Evolutionary conservation across 371 early-diverging fungal genomes (phyloP).

Genomic region (Basidiobolus meristosporus): DNA sequence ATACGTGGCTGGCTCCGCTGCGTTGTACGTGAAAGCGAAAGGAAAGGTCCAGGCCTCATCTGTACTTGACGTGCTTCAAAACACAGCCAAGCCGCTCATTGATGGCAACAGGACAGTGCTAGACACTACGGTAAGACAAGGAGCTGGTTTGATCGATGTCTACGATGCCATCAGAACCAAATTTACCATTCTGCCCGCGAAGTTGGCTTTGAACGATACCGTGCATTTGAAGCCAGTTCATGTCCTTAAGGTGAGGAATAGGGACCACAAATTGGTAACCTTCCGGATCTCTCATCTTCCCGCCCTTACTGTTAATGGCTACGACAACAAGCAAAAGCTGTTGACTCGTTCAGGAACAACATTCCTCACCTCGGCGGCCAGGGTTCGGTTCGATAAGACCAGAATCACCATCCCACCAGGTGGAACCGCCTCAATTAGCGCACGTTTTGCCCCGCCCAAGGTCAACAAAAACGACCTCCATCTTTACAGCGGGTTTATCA

Average conservation of each 20-base stretch:
- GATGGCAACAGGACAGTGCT: conserved; percentile 9
- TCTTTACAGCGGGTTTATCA: too few species aligned
- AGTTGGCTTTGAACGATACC: conserved; percentile 38
- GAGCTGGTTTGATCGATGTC: conserved; percentile 51
- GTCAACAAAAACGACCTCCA: too few species aligned
- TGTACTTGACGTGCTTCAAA: conserved; percentile 18
- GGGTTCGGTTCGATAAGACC: too few species aligned
- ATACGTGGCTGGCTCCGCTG: conserved; percentile 43
- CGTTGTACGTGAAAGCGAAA: conserved; percentile 24
- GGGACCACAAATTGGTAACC: conserved; percentile 26
- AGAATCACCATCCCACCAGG: too few species aligned
- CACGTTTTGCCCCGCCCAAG: too few species aligned
- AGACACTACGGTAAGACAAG: conserved; percentile 30
- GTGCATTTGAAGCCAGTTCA: too few species aligned
- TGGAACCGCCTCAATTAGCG: too few species aligned
- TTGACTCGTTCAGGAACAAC: too few species aligned
- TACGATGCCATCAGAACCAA: conserved; percentile 29
- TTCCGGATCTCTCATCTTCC: conserved; percentile 25
- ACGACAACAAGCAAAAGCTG: conserved; percentile 7
- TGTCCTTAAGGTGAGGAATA: too few species aligned
- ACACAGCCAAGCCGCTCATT: conserved; percentile 22
- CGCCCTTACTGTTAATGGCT: conserved; percentile 19
- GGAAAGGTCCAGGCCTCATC: conserved; percentile 7
- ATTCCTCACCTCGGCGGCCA: too few species aligned
- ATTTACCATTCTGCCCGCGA: conserved; percentile 32